Base-by-base conservation (phyloP, 164 flowering plant genomes). In the Stephania yunnanensis region DNA sequence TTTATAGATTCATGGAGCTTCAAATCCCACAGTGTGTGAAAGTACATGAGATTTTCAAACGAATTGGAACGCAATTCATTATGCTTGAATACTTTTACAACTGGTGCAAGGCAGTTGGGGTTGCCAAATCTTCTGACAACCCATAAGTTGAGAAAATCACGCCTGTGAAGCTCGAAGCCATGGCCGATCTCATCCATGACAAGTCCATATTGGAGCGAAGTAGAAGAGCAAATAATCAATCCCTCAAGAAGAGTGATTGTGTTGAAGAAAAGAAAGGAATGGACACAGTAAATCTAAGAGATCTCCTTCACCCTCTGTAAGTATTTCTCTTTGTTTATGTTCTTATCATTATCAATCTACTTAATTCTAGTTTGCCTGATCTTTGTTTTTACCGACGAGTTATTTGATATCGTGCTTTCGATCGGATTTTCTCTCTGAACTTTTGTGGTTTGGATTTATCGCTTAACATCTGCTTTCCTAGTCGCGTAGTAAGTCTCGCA, bases 1-100 rank as follows among this genome's bases (percentile, higher is more conserved):
- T 93, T 30, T 97, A 95, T 48, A 84, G 88, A 58, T 95, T 95
- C 81, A 87, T 89, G 82, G 93, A 91, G 46, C 84, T 95, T 77
- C 92, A 89, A 74, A 79, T 89, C 53, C 74, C 85, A 0, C 90
- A 90, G 45, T 91, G 93, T 64, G 87, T 85, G 2, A 93, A 87
- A 80, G 91, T 93, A 0, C 84, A 81, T 42, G 92, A 90, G 46
- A 90, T 89, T 10, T 93, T 91, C 76, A 79, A 80, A 8, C 86
- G 93, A 20, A 78, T 89, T 1, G 83, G 89, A 0, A 93, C 93
- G 82, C 96, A 92, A 82, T 91, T 90, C 52, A 97, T 89, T 68
- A 97, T 93, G 85, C 82, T 87, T 2, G 83, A 85, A 12, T 4
- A 15, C 3, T 86, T 82, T 80, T 88, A 88, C 70, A 46, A 0